Evolutionary conservation across 2,329 filamentous ascomycete genomes (phyloP).

Genomic region (Tolypocladium inflatum): DNA sequence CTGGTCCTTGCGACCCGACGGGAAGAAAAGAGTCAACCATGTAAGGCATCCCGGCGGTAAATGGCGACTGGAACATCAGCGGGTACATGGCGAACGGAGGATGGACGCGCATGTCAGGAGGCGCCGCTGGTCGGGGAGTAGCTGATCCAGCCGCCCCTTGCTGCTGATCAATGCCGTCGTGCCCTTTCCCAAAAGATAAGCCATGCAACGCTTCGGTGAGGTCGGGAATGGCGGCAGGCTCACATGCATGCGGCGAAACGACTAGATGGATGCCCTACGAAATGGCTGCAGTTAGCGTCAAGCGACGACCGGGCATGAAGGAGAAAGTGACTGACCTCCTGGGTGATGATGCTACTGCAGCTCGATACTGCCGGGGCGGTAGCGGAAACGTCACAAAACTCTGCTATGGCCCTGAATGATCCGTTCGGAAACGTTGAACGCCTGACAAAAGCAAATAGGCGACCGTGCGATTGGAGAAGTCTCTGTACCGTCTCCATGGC

Average conservation of each 20-base stretch:
- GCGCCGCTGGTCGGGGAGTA: conserved; percentile 1
- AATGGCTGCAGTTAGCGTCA: background rate
- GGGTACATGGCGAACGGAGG: conserved; percentile 21
- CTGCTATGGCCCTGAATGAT: conserved; percentile 37
- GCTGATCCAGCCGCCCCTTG: conserved; percentile 1
- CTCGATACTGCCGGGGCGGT: conserved; percentile 30
- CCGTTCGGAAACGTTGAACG: conserved; percentile 29
- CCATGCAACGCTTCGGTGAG: conserved; percentile 10
- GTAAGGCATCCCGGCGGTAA: conserved; percentile 17
- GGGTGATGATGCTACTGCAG: conserved; percentile 15
- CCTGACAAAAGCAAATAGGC: conserved; percentile 42
- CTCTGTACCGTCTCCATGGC: conserved; percentile 19
- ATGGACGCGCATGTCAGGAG: conserved; percentile 11
- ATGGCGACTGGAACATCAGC: conserved; percentile 20
- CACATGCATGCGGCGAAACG: conserved; percentile 8
- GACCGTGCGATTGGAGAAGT: conserved; percentile 36
- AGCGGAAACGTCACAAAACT: conserved; percentile 41
- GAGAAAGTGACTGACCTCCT: conserved; percentile 13
- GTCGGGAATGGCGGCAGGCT: conserved; percentile 1
- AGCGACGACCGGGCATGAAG: background rate
- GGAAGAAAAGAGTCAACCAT: conserved; percentile 15
- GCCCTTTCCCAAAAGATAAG: conserved; percentile 8
- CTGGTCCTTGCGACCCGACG: conserved; percentile 6
- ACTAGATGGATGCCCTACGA: conserved; percentile 14
- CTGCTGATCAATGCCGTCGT: conserved; percentile 4